Base-by-base conservation (phyloP, 2,329 filamentous ascomycete species). In the Huntiella savannae region DNA sequence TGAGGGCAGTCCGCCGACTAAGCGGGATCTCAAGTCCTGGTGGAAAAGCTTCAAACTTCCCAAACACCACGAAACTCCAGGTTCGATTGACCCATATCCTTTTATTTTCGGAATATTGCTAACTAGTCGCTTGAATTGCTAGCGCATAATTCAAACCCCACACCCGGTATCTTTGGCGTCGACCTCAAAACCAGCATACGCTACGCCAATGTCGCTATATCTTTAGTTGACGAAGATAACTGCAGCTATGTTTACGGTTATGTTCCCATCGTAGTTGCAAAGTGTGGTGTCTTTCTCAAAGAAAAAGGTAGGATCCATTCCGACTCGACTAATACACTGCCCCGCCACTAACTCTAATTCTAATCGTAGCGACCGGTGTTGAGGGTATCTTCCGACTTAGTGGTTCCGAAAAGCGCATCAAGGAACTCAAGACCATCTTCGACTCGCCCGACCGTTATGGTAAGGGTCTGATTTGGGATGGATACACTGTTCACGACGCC, bases 231-330 rank as follows among this genome's bases (percentile, higher is more conserved):
- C 59, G 84, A 88, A 53, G 74, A 91, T 53, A 88, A 88, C 32
- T 77, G 91, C 61, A 94, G 85, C 63, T 96, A 94, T 61, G 95
- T 96, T 46, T 98, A 96, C 61, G 91, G 91, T 57, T 96, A 96
- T 58, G 88, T 98, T 5, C 91, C 91, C 13, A 96, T 98, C 53
- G 88, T 98, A 38, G 88, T 98, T 46, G 91, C 91, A 33, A 98
- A 98, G 62, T 96, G 91, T 60, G 91, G 91, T 52, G 87, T 98
- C 3, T 98, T 87, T 55, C 62, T 98, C 53, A 98, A 98, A 63
- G 91, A 98, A 62, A 95, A 93, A 74, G 91, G 91, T 95, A 62
- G 53, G 73, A 64, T 37, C 50, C 48, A 54, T 57, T 51, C 17
- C 13, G 12, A 36, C 12, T 36, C 5, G 34, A n/a, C 15, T n/a